Evolutionary conservation across 768 basidiomycete species (phyloP), one percentile per base, ranked within the genome.

Genomic region (Daedaleopsis sinensis): DNA sequence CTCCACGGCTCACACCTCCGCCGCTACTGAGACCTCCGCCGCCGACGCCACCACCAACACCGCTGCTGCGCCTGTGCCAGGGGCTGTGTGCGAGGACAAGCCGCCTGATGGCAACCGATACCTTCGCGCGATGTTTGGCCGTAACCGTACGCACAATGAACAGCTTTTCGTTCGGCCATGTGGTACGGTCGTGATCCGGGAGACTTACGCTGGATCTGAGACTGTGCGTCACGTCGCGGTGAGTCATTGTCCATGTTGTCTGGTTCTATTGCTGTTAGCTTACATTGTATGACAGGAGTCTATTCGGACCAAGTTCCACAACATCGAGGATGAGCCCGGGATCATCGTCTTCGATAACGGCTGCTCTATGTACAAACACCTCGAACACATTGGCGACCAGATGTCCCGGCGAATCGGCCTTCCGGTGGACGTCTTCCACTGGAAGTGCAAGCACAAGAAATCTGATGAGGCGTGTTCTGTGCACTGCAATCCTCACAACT

Each of bases 391-490:
- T n/a, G n/a, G n/a, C n/a, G n/a, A n/a, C n/a, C n/a, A n/a, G n/a
- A 0, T 52, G 44, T 15, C 15, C n/a, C n/a, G n/a, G n/a, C n/a
- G n/a, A n/a, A n/a, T n/a, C n/a, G n/a, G 71, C 1, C 64, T 77
- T 1, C 61, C 62, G 1, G 73, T 80, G 0, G 74, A 79, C 38
- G 73, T 77, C 0, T 80, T 78, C 36, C 79, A 79, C 39, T 75
- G 70, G 66, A 70, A 71, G 16, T 67, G 64, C 18, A 79, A 79
- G 57, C 78, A 79, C 65, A 73, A 68, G 11, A 62, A 70, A 35
- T 61, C 44, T 0, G 68, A 74, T 35, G 55, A 18, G 0, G 70
- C 61, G 16, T 79, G 75, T 35, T 66, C 69, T 13, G 13, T 38
- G 24, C 58, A 74, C 54, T 73, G 71, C 50, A 75, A 74, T 57